phyloP scores from a whole-genome alignment of 2,329 filamentous ascomycete species.

The Colletotrichum destructivum region DNA sequence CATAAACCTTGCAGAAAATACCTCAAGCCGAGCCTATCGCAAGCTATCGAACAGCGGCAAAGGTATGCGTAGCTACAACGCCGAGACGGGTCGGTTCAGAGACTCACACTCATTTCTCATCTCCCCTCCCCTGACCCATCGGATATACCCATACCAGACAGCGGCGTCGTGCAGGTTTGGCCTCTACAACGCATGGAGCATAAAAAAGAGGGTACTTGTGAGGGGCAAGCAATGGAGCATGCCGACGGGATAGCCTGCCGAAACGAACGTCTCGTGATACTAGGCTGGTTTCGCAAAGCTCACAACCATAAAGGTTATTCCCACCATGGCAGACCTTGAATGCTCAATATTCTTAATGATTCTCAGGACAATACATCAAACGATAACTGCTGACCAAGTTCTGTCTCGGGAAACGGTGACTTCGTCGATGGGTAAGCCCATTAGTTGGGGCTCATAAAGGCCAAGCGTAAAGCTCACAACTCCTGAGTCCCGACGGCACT shows the following conservation, averaged over 20 bases:
- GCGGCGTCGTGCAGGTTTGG: constrained; percentile 2
- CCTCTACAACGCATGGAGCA: constrained; percentile 3
- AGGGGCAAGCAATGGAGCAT: constrained; percentile 11
- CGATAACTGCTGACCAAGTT: too few species aligned
- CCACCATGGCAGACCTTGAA: too few species aligned
- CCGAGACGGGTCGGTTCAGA: neutral
- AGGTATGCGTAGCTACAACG: neutral
- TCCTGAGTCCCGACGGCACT: constrained; percentile 7
- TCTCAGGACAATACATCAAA: too few species aligned
- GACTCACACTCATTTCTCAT: neutral
- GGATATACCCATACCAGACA: constrained; percentile 6
- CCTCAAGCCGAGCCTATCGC: constrained; percentile 31
- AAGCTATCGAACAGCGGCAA: constrained; percentile 32
- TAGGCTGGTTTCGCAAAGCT: constrained; percentile 12
- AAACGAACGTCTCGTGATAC: neutral
- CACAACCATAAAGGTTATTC: neutral
- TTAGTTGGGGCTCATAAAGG: too few species aligned
- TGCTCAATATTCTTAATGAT: too few species aligned
- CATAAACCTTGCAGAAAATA: constrained; percentile 29
- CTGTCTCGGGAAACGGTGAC: too few species aligned
- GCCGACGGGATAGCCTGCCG: constrained; percentile 7
- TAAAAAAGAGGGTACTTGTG: neutral
- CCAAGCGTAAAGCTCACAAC: neutral
- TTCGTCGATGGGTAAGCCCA: too few species aligned
- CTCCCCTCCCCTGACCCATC: neutral